Base-by-base conservation (phyloP, 2,329 filamentous ascomycete species). In the Colletotrichum somersetense region DNA sequence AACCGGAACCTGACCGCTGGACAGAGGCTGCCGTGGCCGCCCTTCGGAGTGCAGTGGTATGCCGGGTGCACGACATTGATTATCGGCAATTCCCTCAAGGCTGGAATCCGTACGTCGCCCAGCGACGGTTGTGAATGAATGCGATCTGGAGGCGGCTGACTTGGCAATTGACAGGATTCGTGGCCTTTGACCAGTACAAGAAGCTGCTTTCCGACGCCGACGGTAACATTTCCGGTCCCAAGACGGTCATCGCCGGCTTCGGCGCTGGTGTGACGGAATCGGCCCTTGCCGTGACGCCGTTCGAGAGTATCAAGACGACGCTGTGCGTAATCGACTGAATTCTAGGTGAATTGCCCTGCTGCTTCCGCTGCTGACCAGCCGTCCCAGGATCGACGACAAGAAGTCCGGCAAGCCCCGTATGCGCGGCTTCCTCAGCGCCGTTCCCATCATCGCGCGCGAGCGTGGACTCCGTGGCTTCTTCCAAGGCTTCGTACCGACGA, bases 271-370 rank as follows among this genome's bases (percentile, higher is more conserved):
- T 97, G 63, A 98, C 96, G 3, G 96, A 99, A 85, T 97, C 93
- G 4, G 84, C 98, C 63, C 85, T 99, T 3, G 96, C 96, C 14
- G 96, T 99, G 44, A 99, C 96, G 44, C 96, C 96, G 0, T 98
- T 97, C 71, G 96, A 99, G 84, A 97, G 94, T 78, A 98, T 99
- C 83, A 99, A 99, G 87, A 99, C 96, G 62, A 97, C 97, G 76
- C 85, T 99, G 89, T 93, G 80, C 66, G 85, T 81, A 30, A 10
- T 12, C 3, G 1, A 16, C 10, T 3, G 46, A 23, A 5, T 59
- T 59, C n/a, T 12, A 5, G 33, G 16, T 23, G 26, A 30, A 52
- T 38, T 18, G 20, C 11, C n/a, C 30, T n/a, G 12, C 12, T 30
- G 30, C 30, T 30, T 56, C 59, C 38, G 48, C 23, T 23, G 56